A percentile compares a stretch with the other conserved stretches of the same genome.
Conservation (phyloP, 108 stramenopile species). For the Fragilaria crotonensis region DNA sequence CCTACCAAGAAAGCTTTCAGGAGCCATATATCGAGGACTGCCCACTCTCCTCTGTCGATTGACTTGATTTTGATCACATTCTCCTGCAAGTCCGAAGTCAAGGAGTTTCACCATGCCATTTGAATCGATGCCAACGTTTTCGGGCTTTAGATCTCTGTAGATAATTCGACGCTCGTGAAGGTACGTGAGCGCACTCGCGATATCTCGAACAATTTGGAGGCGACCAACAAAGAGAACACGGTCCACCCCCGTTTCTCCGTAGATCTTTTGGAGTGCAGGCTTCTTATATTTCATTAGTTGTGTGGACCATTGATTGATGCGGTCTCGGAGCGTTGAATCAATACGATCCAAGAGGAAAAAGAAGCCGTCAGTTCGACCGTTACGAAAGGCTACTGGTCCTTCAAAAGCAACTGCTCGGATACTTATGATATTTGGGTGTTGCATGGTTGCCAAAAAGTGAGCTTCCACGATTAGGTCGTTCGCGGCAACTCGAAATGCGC, state of each 20-base stretch:
- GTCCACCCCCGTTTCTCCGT: background rate
- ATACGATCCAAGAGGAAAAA: background rate
- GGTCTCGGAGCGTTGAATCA: background rate
- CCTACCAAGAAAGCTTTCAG: background rate
- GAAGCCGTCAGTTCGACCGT: no score
- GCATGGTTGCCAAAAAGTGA: no score
- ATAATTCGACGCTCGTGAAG: conserved; percentile 3
- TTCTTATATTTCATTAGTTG: background rate
- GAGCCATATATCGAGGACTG: background rate
- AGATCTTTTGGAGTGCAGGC: background rate
- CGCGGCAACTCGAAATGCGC: no score
- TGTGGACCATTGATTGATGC: background rate
- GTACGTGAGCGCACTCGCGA: background rate
- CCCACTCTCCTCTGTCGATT: background rate
- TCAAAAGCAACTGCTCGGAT: no score
- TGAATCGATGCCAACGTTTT: background rate
- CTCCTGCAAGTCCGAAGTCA: background rate
- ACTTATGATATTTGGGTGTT: no score
- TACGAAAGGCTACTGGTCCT: no score
- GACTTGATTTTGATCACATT: background rate
- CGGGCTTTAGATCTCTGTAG: conserved; percentile 1
- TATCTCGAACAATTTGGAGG: background rate
- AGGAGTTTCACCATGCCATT: background rate
- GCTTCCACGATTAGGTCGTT: no score
- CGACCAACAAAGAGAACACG: conserved; percentile 8